Conservation (phyloP, 1,284 basidiomycete species). For the Hymenochaete sp. region DNA sequence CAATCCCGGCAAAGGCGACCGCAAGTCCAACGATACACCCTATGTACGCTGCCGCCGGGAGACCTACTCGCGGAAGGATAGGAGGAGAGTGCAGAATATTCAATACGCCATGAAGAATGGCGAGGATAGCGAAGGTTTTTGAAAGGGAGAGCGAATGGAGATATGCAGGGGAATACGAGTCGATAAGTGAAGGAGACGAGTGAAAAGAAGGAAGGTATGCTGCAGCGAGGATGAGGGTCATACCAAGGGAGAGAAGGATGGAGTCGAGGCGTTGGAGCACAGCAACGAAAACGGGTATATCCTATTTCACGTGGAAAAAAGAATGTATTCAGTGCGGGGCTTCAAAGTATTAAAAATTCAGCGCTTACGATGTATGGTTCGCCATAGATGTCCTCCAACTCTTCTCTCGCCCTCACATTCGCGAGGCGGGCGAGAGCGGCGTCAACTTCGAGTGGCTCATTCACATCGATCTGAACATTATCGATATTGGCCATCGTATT, state of each 20-base stretch:
- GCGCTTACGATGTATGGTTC: constrained; percentile 58
- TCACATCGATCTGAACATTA: too few relatives aligned
- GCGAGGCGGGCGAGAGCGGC: constrained; percentile 35
- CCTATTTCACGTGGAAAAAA: constrained; percentile 29
- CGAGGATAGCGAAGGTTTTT: constrained; percentile 40
- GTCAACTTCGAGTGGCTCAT: too few relatives aligned
- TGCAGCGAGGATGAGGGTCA: constrained; percentile 53
- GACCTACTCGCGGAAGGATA: constrained; percentile 55
- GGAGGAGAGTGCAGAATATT: constrained; percentile 51
- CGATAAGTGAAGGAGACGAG: constrained; percentile 15
- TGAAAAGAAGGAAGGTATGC: constrained; percentile 40
- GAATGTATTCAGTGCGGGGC: neutral
- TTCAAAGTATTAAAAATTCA: constrained; percentile 4
- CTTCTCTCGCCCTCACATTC: constrained; percentile 53
- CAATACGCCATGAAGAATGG: constrained; percentile 42
- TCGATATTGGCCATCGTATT: too few relatives aligned
- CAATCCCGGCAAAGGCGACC: constrained; percentile 57
- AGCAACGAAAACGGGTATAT: constrained; percentile 66
- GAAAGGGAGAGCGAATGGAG: constrained; percentile 30
- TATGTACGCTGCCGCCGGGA: constrained; percentile 62
- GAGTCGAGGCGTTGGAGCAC: constrained; percentile 66
- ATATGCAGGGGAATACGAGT: constrained; percentile 16
- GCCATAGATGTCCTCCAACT: constrained; percentile 68
- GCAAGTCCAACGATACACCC: constrained; percentile 54
- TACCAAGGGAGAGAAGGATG: constrained; percentile 56